phyloP scores from a whole-genome alignment of 1,139 yeast genomes.

The Dujonia santamariae region DNA sequence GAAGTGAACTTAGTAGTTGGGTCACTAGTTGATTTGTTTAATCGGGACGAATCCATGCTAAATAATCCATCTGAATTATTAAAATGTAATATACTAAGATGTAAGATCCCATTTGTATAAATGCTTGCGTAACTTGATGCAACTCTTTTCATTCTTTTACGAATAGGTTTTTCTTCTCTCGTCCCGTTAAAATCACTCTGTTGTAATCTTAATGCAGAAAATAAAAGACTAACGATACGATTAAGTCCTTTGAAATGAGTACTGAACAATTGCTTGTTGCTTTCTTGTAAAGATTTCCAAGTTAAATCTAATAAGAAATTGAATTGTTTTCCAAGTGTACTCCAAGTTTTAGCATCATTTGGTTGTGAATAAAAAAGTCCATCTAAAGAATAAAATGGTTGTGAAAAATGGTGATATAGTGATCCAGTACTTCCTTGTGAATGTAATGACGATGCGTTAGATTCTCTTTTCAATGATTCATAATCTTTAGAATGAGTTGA shows the following conservation, averaged over 20 bases:
- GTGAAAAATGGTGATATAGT: conserved; percentile 41
- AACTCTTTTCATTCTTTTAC: conserved; percentile 47
- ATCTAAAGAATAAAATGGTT: conserved; percentile 40
- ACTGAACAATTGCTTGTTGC: conserved; percentile 48
- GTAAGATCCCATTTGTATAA: conserved; percentile 56
- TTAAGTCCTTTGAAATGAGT: conserved; percentile 52
- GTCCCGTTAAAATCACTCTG: conserved; percentile 47
- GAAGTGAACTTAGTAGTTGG: conserved; percentile 15
- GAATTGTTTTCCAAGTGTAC: conserved; percentile 45
- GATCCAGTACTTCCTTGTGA: conserved; percentile 24
- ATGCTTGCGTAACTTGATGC: conserved; percentile 56
- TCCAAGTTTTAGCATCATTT: conserved; percentile 59
- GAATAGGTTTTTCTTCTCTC: conserved; percentile 43
- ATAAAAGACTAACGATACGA: conserved; percentile 43
- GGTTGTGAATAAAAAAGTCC: conserved; percentile 54
- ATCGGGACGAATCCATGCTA: conserved; percentile 28
- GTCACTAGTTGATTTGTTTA: conserved; percentile 27
- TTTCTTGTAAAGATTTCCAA: conserved; percentile 46
- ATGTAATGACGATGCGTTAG: conserved; percentile 33
- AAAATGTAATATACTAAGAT: conserved; percentile 42
- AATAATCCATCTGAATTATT: conserved; percentile 19
- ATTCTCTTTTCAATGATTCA: conserved; percentile 38
- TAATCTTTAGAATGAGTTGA: conserved; percentile 10
- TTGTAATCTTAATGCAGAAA: conserved; percentile 50
- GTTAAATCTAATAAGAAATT: conserved; percentile 44